phyloP scores from a whole-genome alignment of 1,139 yeast species.

The Pneumocystis wakefieldiae region DNA sequence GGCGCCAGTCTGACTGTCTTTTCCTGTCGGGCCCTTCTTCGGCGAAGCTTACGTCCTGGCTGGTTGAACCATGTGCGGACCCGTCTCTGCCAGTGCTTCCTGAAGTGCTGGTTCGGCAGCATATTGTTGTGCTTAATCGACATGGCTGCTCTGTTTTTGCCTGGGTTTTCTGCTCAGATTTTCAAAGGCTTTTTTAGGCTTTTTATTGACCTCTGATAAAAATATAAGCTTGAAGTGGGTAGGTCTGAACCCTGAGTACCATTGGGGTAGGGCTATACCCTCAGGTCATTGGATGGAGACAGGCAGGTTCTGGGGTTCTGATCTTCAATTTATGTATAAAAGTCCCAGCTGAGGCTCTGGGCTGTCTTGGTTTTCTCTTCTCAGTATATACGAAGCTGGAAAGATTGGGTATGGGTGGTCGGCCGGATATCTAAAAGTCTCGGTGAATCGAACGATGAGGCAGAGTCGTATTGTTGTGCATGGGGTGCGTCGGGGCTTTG shows the following conservation, averaged over 20 bases:
- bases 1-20: conserved; percentile 96
- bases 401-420: background rate
- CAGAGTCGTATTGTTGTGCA: background rate
- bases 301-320: too few relatives aligned
- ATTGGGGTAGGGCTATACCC: too few relatives aligned
- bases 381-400: background rate
- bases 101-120: conserved; percentile 63
- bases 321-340: too few relatives aligned
- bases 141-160: conserved; percentile 2
- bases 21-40: conserved; percentile 87
- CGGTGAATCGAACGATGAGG: background rate
- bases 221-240: background rate
- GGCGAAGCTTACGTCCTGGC: conserved; percentile 96
- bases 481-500: background rate
- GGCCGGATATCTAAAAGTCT: background rate
- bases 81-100: conserved; percentile 99
- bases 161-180: background rate
- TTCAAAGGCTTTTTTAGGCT: background rate
- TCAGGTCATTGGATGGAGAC: too few relatives aligned
- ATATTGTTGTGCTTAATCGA: conserved; percentile 22
- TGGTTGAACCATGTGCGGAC: conserved; percentile 99
- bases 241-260: background rate
- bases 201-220: background rate
- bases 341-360: too few relatives aligned
- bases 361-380: background rate